Evolutionary conservation across 2,329 filamentous ascomycete species (phyloP), one percentile per base, ranked within the genome.

Genomic region (Pezicula rhizophila): DNA sequence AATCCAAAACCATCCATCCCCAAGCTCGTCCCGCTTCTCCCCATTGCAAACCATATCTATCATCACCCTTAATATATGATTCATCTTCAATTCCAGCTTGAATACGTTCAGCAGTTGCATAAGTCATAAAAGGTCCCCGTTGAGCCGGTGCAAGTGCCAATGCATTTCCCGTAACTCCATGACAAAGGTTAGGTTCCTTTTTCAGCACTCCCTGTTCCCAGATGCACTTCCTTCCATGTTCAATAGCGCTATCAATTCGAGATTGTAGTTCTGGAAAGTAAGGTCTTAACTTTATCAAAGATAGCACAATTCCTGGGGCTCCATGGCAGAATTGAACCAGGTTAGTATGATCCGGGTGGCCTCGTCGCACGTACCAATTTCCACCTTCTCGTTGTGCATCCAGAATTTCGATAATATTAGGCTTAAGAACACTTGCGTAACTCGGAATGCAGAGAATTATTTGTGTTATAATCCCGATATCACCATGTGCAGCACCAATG

Each of bases 391-490:
- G 73, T 60, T 89, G 84, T 53, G 78, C 70, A 33, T 74, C 74
- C 3, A 89, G 68, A 10, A 88, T 60, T 8, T 71, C 70, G 1
- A 71, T 69, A 4, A 88, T 61, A 17, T 77, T 71, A 17, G 35
- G 5, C 14, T 38, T n/a, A 17, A 87, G 66, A 42, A 72, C 70
- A 1, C 71, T 63, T 1, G 82, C 80, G 53, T 77, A 72, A 5
- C 68, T 65, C 0, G 79, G 76, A 48, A 76, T 73, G 2, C 80
- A 80, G 35, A 79, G 68, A 2, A 86, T 74, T 12, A 87, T 68
- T 63, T 89, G 85, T n/a, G 79, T 82, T 48, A 89, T 74, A 62
- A 86, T 87, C 4, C 85, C 82, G 23, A 87, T 78, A 11, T 78
- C 75, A 7, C 85, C 85, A 59, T 89, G 83, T 0, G 77, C 79